Base-by-base conservation (phyloP, 2,329 filamentous ascomycete genomes). In the Cytospora piceae region DNA sequence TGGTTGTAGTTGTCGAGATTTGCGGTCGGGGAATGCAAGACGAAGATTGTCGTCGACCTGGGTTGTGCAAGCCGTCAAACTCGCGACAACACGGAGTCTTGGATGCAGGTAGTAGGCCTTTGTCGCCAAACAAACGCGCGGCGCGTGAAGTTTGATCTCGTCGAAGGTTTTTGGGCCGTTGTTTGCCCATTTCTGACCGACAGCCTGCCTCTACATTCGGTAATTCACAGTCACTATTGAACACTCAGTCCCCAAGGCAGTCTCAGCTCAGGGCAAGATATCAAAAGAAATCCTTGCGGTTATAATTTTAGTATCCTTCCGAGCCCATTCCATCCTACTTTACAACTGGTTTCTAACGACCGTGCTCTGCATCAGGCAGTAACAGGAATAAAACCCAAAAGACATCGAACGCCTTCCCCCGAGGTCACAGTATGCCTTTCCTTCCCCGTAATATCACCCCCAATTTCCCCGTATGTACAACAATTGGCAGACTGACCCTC, bases 331-430 rank as follows among this genome's bases (percentile, higher is more conserved):
- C 27, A 52, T 29, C 60, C 39, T 53, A 24, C 11, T 14, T 14
- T 8, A 53, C 34, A 46, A 56, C 34, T 62, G 39, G 37, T 56
- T 62, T 24, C 53, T 29, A 51, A 51, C 29, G 39, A 51, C n/a
- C 49, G 37, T 42, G 24, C 22, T 20, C 39, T 57, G 60, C 60
- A 22, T 52, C 60, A n/a, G 60, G 60, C 60, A 57, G 60, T 63
- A 29, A 63, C n/a, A 49, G 46, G 27, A 5, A 29, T 46, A 63
- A 63, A 51, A 27, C n/a, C 29, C 39, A 12, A 49, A 14, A 49
- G n/a, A 22, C 20, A n/a, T n/a, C 5, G 4, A 49, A 49, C 46
- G 46, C 46, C 46, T 24, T 24, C 46, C n/a, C 46, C n/a, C 20
- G 24, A 49, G 9, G 3, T 49, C n/a, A 49, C 22, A 49, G n/a